Percentiles rank a stretch among this genome's conserved stretches.
These are phyloP conservation scores for Juglanconis juglandina DNA, from an alignment of 2,329 filamentous ascomycete genomes.

Conservation along the genomic window DNA sequence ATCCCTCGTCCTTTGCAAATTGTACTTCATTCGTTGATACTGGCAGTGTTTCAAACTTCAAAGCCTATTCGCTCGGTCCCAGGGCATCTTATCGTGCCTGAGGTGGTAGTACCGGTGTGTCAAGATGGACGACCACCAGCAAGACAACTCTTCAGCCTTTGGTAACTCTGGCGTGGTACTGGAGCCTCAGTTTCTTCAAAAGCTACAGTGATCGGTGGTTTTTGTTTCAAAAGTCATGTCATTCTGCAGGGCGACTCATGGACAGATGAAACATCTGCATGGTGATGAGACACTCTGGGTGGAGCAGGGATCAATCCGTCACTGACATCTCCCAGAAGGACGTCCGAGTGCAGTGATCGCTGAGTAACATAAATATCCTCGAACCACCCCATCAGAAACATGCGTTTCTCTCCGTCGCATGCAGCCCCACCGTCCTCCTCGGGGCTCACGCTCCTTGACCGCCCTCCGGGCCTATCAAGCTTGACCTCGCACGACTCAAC, in stretches of 20 bases:
- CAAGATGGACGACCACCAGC: no score
- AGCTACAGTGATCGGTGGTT: neutral
- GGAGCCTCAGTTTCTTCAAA: no score
- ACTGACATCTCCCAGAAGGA: neutral
- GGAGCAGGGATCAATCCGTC: neutral
- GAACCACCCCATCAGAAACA: neutral
- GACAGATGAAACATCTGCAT: slow-evolving; percentile 7
- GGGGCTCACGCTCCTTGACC: slow-evolving; percentile 1
- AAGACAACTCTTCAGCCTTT: no score
- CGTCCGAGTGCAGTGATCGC: neutral
- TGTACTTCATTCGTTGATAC: no score
- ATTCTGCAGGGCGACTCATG: neutral
- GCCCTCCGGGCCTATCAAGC: no score
- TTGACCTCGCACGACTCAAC: neutral
- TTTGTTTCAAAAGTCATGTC: slow-evolving; percentile 1
- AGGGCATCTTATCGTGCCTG: no score
- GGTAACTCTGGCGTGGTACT: no score
- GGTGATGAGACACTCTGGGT: neutral
- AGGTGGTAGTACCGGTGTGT: no score
- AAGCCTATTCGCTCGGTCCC: no score
- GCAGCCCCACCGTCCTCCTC: neutral
- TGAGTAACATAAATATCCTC: neutral
- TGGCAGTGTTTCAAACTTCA: no score
- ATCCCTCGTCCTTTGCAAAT: no score
- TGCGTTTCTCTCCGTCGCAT: neutral